phyloP scores from a whole-genome alignment of 140 eudicot species.

The Erigeron philadelphicus region DNA sequence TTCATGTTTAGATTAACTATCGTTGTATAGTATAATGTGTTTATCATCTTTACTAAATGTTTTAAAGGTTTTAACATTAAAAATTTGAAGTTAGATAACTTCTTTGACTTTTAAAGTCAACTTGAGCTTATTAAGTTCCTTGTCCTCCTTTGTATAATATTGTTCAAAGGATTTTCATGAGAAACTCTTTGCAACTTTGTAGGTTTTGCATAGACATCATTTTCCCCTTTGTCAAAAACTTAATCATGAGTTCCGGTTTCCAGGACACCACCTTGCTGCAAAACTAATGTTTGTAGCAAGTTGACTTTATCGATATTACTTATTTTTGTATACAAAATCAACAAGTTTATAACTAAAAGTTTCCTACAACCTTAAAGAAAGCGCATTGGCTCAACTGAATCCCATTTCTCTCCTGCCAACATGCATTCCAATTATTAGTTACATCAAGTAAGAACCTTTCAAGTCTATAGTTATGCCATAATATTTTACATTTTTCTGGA shows the following conservation, averaged over 20 bases:
- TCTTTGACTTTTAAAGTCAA: conserved; percentile 2
- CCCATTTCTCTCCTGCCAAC: not conserved
- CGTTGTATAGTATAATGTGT: not conserved
- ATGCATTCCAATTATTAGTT: not conserved
- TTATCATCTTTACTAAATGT: not conserved
- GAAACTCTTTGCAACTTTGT: conserved; percentile 76
- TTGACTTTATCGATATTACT: not conserved
- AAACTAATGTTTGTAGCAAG: conserved; percentile 63
- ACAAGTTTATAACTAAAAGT: not conserved
- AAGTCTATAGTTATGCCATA: not conserved
- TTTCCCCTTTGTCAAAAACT: conserved; percentile 69
- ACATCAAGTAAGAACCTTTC: not conserved
- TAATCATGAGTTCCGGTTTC: conserved; percentile 83
- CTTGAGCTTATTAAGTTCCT: conserved; percentile 39
- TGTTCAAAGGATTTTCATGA: conserved; percentile 65
- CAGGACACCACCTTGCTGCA: conserved; percentile 59
- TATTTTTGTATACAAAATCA: not conserved
- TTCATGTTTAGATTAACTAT: not conserved
- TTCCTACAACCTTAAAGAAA: not conserved
- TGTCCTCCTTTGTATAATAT: conserved; percentile 81
- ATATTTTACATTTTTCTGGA: not conserved
- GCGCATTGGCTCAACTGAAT: too few relatives aligned
- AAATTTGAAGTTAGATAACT: not conserved
- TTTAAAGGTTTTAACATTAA: not conserved
- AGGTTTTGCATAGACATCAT: conserved; percentile 66